Evolutionary conservation across 495 filamentous ascomycete species (phyloP), one percentile per base, ranked within the genome.

Genomic region (Letharia lupina): DNA sequence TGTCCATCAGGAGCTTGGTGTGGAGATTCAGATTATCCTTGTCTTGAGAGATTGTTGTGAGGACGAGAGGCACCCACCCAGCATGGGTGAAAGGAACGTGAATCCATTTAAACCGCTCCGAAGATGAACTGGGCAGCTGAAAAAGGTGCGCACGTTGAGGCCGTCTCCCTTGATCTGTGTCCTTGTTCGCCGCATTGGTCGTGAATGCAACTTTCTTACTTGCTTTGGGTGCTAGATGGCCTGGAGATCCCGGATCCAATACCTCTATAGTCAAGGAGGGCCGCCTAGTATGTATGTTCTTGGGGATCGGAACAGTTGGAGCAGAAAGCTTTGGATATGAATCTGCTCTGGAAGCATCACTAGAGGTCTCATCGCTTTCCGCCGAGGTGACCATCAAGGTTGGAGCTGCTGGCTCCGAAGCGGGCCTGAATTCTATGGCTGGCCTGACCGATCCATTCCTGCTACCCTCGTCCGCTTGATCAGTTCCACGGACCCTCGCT

Each of bases 51-150:
- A 74, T 42, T 76, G 70, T 44, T 70, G 78, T 37, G 71, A 73
- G 54, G 77, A 81, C 13, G 76, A 76, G 63, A 75, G 82, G 84
- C 16, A 88, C 86, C 86, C 86, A 89, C 10, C 80, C 79, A 4
- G 86, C 82, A 72, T 88, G 85, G 6, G 83, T 89, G 66, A 82
- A 89, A 0, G 86, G 86, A 39, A 87, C 73, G 70, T 89, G 87
- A 47, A 88, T 82, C 87, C 86, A 89, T 63, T 83, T 78, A 45
- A 88, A 80, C 70, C 85, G 77, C 61, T 80, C 78, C 0, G 72
- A 78, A 18, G 71, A 74, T 50, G 74, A 69, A 59, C 77, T 77
- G 8, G 79, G 77, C 39, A 76, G 70, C 63, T 77, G 76, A 63
- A 80, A 78, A 4, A 78, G 70, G 44, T 74, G 75, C 7, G 73